These are phyloP conservation scores for Sphaerobolus stellatus DNA, from an alignment of 1,284 basidiomycete species.

Conservation along the genomic window DNA sequence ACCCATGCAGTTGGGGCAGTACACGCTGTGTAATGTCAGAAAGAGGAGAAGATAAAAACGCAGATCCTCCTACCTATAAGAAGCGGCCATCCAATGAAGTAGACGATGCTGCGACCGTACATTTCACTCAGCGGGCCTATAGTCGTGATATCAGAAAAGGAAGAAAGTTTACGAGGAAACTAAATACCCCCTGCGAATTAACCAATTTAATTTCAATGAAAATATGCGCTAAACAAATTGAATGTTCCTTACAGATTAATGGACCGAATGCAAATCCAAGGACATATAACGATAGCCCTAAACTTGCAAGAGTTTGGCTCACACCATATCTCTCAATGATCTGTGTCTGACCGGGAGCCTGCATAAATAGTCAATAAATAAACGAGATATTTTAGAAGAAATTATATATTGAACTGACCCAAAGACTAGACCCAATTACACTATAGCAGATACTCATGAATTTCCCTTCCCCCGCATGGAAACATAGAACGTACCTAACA, in stretches of 20 bases:
- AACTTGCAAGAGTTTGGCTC: constrained; percentile 21
- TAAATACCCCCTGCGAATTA: constrained; percentile 21
- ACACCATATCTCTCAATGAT: constrained; percentile 21
- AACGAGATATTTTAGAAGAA: too few relatives aligned
- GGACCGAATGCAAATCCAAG: constrained; percentile 28
- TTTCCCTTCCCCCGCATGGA: not conserved
- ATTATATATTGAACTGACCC: not conserved
- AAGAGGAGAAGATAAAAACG: not conserved
- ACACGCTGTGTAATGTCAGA: constrained; percentile 4
- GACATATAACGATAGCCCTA: constrained; percentile 29
- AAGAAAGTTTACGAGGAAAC: not conserved
- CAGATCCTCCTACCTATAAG: constrained; percentile 19
- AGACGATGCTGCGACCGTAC: constrained; percentile 23
- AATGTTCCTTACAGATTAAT: constrained; percentile 26
- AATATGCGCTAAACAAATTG: not conserved
- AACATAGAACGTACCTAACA: too few relatives aligned
- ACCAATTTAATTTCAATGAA: not conserved
- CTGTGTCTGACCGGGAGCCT: constrained; percentile 27
- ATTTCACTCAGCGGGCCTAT: constrained; percentile 27
- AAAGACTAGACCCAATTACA: constrained; percentile 1
- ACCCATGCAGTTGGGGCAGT: constrained; percentile 21
- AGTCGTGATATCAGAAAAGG: not conserved
- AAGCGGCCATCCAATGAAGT: constrained; percentile 25
- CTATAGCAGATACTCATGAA: not conserved
- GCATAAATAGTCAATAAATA: not conserved